A percentile compares a stretch with the other conserved stretches of the same genome.
These are phyloP conservation scores for Cymbopogon flexuosus DNA, from an alignment of 202 grass and related monocot species.

Conservation along the genomic window DNA sequence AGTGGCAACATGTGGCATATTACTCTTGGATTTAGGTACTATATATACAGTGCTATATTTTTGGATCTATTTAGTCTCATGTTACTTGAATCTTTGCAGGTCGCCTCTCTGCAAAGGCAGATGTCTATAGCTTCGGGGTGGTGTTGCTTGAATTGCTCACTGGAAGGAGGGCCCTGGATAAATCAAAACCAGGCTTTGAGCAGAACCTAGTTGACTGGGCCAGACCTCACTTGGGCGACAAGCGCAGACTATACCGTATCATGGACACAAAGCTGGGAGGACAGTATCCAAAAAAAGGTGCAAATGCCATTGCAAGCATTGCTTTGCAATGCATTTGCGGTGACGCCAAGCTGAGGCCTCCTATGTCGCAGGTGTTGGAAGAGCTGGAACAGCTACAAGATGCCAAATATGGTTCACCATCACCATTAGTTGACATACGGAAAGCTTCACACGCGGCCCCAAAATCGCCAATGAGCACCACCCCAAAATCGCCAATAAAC, in stretches of 20 bases:
- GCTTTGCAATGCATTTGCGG: constrained; percentile 65
- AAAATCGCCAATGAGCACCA: constrained; percentile 48
- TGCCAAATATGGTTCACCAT: constrained; percentile 27
- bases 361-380: constrained; percentile 66
- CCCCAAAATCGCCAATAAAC: constrained; percentile 51
- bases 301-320: constrained; percentile 53
- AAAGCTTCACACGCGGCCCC: constrained; percentile 38
- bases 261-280: constrained; percentile 87
- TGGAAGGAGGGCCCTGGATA: constrained; percentile 67
- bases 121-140: constrained; percentile 97
- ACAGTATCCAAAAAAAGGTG: constrained; percentile 80
- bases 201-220: constrained; percentile 88
- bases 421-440: constrained; percentile 29
- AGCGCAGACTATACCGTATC: constrained; percentile 73
- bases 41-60: background rate
- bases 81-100: constrained; percentile 39
- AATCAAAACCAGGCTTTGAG: constrained; percentile 54
- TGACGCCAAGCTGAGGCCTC: constrained; percentile 64
- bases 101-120: constrained; percentile 84
- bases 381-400: constrained; percentile 73
- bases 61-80: constrained; percentile 18
- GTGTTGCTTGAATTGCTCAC: constrained; percentile 84
- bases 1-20: background rate
- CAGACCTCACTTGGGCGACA: constrained; percentile 64
- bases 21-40: background rate